These are phyloP conservation scores for Scedosporium aurantiacum DNA, from an alignment of 2,329 filamentous ascomycete species.

Conservation along the genomic window DNA sequence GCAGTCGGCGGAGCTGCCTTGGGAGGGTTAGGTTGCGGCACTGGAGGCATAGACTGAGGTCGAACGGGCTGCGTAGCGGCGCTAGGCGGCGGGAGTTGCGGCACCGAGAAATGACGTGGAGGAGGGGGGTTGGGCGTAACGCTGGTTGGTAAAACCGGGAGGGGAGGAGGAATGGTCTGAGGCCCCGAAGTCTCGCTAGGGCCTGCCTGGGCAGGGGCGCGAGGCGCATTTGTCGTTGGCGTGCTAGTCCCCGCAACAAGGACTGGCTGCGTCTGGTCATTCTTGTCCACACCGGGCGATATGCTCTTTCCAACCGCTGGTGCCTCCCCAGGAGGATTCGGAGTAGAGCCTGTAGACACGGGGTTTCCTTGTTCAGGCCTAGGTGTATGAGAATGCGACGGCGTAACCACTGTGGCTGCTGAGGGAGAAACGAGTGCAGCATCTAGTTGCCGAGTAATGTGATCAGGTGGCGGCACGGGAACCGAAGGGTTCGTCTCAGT, in stretches of 20 bases:
- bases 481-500: no score
- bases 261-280: not conserved
- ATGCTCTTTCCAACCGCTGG: not conserved
- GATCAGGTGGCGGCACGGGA: no score
- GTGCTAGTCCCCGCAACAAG: not conserved
- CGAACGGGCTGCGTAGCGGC: not conserved
- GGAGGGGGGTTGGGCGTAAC: not conserved
- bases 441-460: not conserved
- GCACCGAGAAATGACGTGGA: not conserved
- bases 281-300: not conserved
- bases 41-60: not conserved
- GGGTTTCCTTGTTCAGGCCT: not conserved
- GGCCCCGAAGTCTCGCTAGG: not conserved
- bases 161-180: not conserved
- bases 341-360: not conserved
- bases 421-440: not conserved
- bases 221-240: no score
- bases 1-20: not conserved
- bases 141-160: not conserved
- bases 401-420: not conserved
- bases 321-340: not conserved
- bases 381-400: not conserved
- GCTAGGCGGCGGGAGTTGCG: not conserved
- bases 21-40: not conserved
- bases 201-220: no score